Evolutionary conservation across 768 basidiomycete genomes (phyloP).

Genomic region (Rossbeevera mucosa): DNA sequence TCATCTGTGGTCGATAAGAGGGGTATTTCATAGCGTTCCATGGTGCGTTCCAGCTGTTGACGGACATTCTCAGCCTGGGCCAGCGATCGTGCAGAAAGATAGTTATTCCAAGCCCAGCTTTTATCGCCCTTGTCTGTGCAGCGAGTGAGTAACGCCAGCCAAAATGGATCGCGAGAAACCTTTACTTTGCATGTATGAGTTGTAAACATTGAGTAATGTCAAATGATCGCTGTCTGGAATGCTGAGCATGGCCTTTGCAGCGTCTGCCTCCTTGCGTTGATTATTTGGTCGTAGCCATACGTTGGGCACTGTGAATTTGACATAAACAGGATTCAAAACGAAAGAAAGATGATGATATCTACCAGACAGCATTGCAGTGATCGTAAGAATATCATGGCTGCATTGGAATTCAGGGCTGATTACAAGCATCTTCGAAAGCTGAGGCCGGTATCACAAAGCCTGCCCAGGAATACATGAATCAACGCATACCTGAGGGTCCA

Average conservation of each 20-base stretch:
- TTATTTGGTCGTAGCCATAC: conserved; percentile 92
- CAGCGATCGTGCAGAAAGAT: conserved; percentile 76
- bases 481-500: conserved; percentile 83
- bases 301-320: conserved; percentile 57
- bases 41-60: conserved; percentile 78
- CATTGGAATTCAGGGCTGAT: conserved; percentile 93
- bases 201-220: conserved; percentile 92
- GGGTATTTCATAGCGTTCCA: conserved; percentile 87
- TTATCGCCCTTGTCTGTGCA: conserved; percentile 64
- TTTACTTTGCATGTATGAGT: conserved; percentile 82
- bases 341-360: conserved; percentile 14
- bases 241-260: conserved; percentile 81
- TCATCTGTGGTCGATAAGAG: conserved; percentile 65
- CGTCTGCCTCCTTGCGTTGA: conserved; percentile 85
- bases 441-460: background rate
- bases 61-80: conserved; percentile 93
- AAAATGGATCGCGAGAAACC: conserved; percentile 1
- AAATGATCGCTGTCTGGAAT: conserved; percentile 97
- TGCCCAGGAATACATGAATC: background rate
- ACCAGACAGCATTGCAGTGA: conserved; percentile 97
- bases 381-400: conserved; percentile 91
- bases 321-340: background rate
- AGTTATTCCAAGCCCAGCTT: conserved; percentile 91
- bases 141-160: background rate
- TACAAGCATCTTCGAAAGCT: conserved; percentile 90